Percentiles rank a stretch among this genome's conserved stretches.
These are phyloP conservation scores for Fusarium palustre DNA, from an alignment of 2,329 filamentous ascomycete species.

Conservation along the genomic window DNA sequence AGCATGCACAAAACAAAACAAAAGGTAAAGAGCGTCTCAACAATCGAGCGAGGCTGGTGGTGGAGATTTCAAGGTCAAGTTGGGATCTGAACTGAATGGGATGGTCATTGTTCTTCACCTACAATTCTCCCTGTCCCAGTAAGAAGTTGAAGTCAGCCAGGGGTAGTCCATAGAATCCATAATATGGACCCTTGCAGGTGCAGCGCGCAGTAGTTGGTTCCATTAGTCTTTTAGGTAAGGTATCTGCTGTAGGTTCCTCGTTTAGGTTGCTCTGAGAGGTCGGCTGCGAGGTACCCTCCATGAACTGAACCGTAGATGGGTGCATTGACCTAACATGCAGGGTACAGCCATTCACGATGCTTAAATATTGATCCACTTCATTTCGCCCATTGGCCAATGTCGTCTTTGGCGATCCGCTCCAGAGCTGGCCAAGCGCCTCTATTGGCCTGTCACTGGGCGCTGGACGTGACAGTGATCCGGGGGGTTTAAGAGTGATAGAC, in stretches of 20 bases:
- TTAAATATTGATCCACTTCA: constrained; percentile 26
- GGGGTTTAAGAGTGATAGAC: constrained; percentile 26
- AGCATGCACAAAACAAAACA: constrained; percentile 8
- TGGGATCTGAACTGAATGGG: constrained; percentile 33
- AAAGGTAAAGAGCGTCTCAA: constrained; percentile 30
- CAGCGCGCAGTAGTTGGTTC: constrained; percentile 18
- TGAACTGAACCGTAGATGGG: constrained; percentile 32
- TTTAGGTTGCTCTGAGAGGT: constrained; percentile 22
- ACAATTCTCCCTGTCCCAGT: constrained; percentile 22
- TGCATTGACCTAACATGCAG: constrained; percentile 27
- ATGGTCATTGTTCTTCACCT: constrained; percentile 20
- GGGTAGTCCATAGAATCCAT: constrained; percentile 32
- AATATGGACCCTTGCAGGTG: constrained; percentile 36
- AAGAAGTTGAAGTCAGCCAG: constrained; percentile 41
- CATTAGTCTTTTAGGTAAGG: constrained; percentile 7
- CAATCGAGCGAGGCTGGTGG: constrained; percentile 38
- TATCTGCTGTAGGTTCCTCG: constrained; percentile 11
- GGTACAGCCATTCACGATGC: constrained; percentile 20
- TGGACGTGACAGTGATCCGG: constrained; percentile 27
- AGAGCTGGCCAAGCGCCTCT: constrained; percentile 20
- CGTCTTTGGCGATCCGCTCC: constrained; percentile 34
- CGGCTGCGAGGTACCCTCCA: constrained; percentile 26
- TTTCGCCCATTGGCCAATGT: constrained; percentile 29
- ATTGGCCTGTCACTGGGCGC: constrained; percentile 16
- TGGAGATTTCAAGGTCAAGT: constrained; percentile 36